Conservation (phyloP, 1,139 yeast species). For the Saccharomyces hybrid region DNA sequence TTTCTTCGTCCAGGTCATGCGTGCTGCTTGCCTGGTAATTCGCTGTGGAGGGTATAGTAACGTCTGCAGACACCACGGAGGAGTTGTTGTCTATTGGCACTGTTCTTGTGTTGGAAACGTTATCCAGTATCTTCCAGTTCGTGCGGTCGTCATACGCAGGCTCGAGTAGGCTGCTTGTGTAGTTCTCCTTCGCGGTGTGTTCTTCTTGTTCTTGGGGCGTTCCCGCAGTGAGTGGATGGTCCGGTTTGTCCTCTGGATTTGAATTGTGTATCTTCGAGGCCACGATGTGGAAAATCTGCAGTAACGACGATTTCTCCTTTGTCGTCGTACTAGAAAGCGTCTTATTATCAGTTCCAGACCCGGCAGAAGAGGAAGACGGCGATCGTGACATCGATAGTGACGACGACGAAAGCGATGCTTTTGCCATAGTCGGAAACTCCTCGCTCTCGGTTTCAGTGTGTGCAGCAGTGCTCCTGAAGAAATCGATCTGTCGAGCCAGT, state of each 20-base stretch:
- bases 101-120: conserved; percentile 23
- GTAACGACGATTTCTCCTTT: not conserved
- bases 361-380: not conserved
- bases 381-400: not conserved
- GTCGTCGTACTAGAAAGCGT: not conserved
- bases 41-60: not conserved
- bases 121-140: conserved; percentile 14
- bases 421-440: not conserved
- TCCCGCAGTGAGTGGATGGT: conserved; percentile 4
- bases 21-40: conserved; percentile 9
- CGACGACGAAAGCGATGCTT: not conserved
- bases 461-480: not conserved
- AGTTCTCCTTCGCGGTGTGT: not conserved
- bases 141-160: not conserved
- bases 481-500: not conserved
- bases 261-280: not conserved
- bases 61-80: not conserved
- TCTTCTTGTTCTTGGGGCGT: conserved; percentile 3
- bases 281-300: not conserved
- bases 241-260: not conserved
- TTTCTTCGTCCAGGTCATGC: conserved; percentile 25
- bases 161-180: not conserved
- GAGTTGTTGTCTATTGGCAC: conserved; percentile 16
- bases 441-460: not conserved
- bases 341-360: not conserved